These are phyloP conservation scores for Boletus pseudopeckii DNA, from an alignment of 768 basidiomycete genomes.

Conservation along the genomic window DNA sequence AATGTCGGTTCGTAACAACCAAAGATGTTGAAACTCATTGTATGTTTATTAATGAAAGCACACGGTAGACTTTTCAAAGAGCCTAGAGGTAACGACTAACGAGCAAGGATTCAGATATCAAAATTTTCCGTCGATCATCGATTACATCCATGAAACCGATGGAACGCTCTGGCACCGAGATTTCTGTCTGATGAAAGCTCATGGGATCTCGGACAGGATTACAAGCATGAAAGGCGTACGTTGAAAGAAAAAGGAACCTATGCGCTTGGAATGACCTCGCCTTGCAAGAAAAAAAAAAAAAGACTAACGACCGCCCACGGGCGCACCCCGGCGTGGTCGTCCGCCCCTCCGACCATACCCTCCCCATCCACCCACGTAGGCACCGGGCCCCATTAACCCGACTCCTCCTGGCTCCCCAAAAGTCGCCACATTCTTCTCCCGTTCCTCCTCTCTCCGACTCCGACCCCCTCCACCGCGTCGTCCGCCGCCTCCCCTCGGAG, in stretches of 20 bases:
- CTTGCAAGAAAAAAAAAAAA: not conserved
- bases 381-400: conserved; percentile 73
- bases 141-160: not conserved
- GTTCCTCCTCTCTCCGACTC: conserved; percentile 76
- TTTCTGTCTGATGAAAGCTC: not conserved
- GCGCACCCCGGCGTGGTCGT: conserved; percentile 35
- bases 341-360: conserved; percentile 56
- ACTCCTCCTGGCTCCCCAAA: conserved; percentile 85
- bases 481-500: conserved; percentile 37
- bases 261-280: not conserved
- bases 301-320: conserved; percentile 23
- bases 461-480: conserved; percentile 51
- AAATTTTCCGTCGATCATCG: not conserved
- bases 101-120: not conserved
- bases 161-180: not conserved
- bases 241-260: not conserved
- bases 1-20: too few species aligned
- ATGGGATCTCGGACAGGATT: not conserved
- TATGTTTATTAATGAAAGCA: too few species aligned
- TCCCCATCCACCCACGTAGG: conserved; percentile 77
- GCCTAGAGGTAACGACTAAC: not conserved
- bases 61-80: not conserved
- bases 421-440: conserved; percentile 81
- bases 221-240: conserved; percentile 16
- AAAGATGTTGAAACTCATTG: too few species aligned